These are phyloP conservation scores for Peniophora sp. DNA, from an alignment of 1,284 basidiomycete genomes.

Conservation along the genomic window DNA sequence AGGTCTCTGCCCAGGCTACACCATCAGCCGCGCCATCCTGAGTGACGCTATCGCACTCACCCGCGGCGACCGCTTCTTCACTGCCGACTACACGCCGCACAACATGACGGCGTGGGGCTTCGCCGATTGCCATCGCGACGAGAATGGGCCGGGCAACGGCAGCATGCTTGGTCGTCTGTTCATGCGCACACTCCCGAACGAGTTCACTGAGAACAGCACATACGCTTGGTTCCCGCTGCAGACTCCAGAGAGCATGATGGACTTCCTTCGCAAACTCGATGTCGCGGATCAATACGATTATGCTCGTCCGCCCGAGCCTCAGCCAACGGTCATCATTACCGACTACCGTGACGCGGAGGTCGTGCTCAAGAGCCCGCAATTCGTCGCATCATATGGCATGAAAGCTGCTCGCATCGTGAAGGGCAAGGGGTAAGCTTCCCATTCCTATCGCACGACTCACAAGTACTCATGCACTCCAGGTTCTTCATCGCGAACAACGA, in stretches of 20 bases:
- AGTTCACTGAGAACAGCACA: conserved; percentile 61
- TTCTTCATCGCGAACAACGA: conserved; percentile 51
- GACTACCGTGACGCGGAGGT: conserved; percentile 45
- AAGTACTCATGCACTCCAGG: conserved; percentile 14
- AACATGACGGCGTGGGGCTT: conserved; percentile 82
- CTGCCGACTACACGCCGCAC: conserved; percentile 72
- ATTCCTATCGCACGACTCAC: not conserved
- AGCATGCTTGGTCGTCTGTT: conserved; percentile 70
- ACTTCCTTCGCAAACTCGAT: conserved; percentile 47
- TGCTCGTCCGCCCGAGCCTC: conserved; percentile 30
- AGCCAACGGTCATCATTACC: conserved; percentile 24
- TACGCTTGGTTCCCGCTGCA: conserved; percentile 87
- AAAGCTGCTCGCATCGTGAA: conserved; percentile 43
- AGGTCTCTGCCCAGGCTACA: conserved; percentile 80
- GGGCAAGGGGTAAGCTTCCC: conserved; percentile 44
- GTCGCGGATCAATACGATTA: conserved; percentile 45
- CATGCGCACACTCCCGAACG: conserved; percentile 62
- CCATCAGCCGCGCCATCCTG: conserved; percentile 81
- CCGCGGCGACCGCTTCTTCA: conserved; percentile 79
- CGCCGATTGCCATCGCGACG: conserved; percentile 67
- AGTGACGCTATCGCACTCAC: conserved; percentile 83
- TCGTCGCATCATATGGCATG: conserved; percentile 39
- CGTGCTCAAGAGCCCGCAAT: conserved; percentile 41
- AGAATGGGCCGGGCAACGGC: conserved; percentile 60
- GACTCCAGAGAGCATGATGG: conserved; percentile 63